Evolutionary conservation across 108 stramenopile species (phyloP), one percentile per base, ranked within the genome.

Genomic region (Cyclotella kingstonii): DNA sequence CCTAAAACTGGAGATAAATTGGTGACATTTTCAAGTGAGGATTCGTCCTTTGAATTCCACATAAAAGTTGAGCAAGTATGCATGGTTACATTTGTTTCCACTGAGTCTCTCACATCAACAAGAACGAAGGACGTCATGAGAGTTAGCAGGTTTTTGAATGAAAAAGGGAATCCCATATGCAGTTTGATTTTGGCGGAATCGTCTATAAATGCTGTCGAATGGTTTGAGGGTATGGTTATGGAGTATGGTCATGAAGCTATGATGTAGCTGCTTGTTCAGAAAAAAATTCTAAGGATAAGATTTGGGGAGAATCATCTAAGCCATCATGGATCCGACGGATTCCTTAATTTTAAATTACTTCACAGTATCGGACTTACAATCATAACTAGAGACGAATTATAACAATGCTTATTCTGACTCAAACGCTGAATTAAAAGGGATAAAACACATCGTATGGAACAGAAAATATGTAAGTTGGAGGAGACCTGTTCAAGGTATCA

Each of bases 1-100:
- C 85, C 90, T 28, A 77, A 71, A 57, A 81, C 84, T 9, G 85
- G 84, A 15, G 76, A 73, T 18, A 60, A 55, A 55, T 44, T 92
- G 1, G 49, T 85, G 26, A 89, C 90, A n/a, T 80, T 92, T 54
- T 85, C 90, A 21, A 73, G 80, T 3, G 64, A 70, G 22, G 85
- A 92, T 75, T 57, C 76, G 34, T 79, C 79, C 15, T 89, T 87
- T 79, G 90, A 92, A 78, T 87, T 92, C 54, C 90, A 92, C 69
- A 26, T 92, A 15, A 80, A 79, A 50, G 44, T 82, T 0, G 77
- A 68, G 27, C 58, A 81, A 36, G 66, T 92, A 2, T 66, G 66
- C 50, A 86, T 81, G 48, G 63, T 86, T 38, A 75, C 47, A 7
- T 66, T 91, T 51, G 72, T 79, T 5, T 68, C 78, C 50, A 70